Evolutionary conservation across 495 filamentous ascomycete species (phyloP), one percentile per base, ranked within the genome.

Genomic region (Talaromyces trachyspermus): DNA sequence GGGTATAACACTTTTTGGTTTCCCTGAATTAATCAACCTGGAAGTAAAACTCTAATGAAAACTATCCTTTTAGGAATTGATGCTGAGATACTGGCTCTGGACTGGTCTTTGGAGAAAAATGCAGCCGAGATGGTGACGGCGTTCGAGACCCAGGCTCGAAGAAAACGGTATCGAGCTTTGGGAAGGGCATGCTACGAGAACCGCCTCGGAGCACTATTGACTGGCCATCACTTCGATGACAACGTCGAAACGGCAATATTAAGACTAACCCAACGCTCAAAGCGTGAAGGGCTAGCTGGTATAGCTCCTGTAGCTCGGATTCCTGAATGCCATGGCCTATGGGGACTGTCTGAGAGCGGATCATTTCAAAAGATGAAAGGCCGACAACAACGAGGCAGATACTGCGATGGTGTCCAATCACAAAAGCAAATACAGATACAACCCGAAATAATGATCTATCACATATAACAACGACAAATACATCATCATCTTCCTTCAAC

Each of bases 201-300:
- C 5, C 43, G 58, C 0, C 74, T 85, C 20, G 57, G 61, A 18
- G 70, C 77, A 2, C 51, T 95, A 2, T 64, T 95, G 2, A 63
- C 88, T 26, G 91, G 83, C 5, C 91, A 98, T 60, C 91, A 96
- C 61, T 69, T 75, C 51, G 85, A 89, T 57, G 89, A 97, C 59
- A 81, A 85, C 53, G 86, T 87, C 29, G 92, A 98, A 63, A 95
- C 91, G 0, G 74, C 94, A 3, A 59, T 98, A 33, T 81, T 85
- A 79, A 71, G 89, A 35, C 57, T 96, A 30, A 63, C 80, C 0
- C 60, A 65, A 15, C 79, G 81, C 5, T 80, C 83, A 33, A 66
- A 71, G 8, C 73, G 75, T 19, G 59, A 72, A n/a, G 89, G 86
- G 0, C 66, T 96, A 26, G 64, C 66, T 4, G 88, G 87, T 0